phyloP scores from a whole-genome alignment of 306 rosid genomes.

The Erythrophleum fordii region DNA sequence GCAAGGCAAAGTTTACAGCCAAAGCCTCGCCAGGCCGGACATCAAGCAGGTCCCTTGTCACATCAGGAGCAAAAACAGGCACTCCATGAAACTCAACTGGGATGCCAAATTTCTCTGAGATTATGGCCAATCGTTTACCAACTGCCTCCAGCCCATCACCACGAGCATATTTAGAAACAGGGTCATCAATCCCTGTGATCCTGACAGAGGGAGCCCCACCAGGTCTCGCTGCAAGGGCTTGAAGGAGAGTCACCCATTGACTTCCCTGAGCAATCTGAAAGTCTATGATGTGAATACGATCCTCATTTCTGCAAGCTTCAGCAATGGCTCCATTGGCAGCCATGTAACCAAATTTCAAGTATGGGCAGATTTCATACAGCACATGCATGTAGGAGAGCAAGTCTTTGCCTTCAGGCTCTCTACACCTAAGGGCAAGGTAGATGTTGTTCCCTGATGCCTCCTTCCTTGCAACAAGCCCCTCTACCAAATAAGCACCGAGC shows the following conservation, averaged over 20 bases:
- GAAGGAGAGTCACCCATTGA: slow-evolving; percentile 89
- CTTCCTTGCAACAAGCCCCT: slow-evolving; percentile 89
- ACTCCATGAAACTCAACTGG: slow-evolving; percentile 76
- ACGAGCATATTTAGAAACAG: slow-evolving; percentile 66
- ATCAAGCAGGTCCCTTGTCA: slow-evolving; percentile 73
- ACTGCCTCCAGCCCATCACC: slow-evolving; percentile 75
- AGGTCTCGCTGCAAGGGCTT: slow-evolving; percentile 90
- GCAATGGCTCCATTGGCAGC: slow-evolving; percentile 96
- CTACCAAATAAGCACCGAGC: slow-evolving; percentile 88
- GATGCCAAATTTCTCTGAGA: slow-evolving; percentile 64
- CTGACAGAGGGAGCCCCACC: slow-evolving; percentile 79
- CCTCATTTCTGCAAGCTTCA: slow-evolving; percentile 84
- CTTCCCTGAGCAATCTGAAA: slow-evolving; percentile 84
- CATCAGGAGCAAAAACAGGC: slow-evolving; percentile 64
- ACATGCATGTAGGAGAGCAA: slow-evolving; percentile 78
- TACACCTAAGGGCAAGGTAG: slow-evolving; percentile 69
- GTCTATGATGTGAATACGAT: slow-evolving; percentile 82
- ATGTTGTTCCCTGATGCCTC: slow-evolving; percentile 74
- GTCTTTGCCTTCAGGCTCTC: slow-evolving; percentile 78
- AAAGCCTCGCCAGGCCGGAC: slow-evolving; percentile 79
- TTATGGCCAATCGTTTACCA: slow-evolving; percentile 51
- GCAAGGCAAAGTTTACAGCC: slow-evolving; percentile 84
- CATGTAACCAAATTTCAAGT: slow-evolving; percentile 90
- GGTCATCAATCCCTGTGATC: slow-evolving; percentile 88
- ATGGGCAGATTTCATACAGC: slow-evolving; percentile 83